phyloP scores from a whole-genome alignment of 2,329 filamentous ascomycete species.

The Fusarium sacchari region DNA sequence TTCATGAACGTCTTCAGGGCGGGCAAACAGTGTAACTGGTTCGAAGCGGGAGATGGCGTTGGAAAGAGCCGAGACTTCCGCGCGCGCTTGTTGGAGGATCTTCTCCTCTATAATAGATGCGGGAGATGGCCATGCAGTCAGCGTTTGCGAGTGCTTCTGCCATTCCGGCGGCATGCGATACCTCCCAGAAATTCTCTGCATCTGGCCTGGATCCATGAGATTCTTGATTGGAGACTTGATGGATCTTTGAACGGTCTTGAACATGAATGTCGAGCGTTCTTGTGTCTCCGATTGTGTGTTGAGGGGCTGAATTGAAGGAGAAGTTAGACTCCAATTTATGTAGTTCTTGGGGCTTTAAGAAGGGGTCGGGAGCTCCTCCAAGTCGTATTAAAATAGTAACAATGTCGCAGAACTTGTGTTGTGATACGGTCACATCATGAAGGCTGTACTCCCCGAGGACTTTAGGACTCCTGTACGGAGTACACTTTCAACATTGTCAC shows the following conservation, averaged over 20 bases:
- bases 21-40: conserved; percentile 39
- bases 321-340: neutral
- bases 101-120: conserved; percentile 1
- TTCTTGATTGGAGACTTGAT: neutral
- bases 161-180: conserved; percentile 29
- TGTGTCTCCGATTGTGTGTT: neutral
- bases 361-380: neutral
- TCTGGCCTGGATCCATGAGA: neutral
- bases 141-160: conserved; percentile 15
- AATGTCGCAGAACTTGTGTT: neutral
- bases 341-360: neutral
- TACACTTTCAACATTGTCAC: neutral
- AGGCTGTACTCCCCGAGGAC: neutral
- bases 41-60: conserved; percentile 41
- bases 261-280: neutral
- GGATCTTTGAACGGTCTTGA: neutral
- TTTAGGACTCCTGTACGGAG: neutral
- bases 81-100: neutral
- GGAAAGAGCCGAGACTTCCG: conserved; percentile 41
- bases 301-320: neutral
- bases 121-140: conserved; percentile 25
- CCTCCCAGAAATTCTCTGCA: neutral
- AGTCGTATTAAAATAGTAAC: neutral
- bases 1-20: neutral
- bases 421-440: neutral